Evolutionary conservation across 2,329 filamentous ascomycete genomes (phyloP).

Genomic region (Paraphaeosphaeria minitans): DNA sequence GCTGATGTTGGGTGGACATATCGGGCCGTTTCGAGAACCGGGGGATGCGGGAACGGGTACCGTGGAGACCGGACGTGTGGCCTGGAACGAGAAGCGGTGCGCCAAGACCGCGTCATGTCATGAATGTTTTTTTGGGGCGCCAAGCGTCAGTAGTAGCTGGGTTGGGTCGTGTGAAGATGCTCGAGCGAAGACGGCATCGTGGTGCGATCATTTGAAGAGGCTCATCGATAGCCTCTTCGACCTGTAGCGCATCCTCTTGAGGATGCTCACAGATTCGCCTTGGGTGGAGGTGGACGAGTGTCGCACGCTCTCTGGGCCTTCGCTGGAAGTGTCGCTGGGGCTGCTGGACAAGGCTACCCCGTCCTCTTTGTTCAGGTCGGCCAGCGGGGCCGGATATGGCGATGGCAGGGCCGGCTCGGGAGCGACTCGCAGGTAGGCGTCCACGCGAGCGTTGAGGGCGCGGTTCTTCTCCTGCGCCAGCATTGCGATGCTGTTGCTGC

Average conservation of each 20-base stretch:
- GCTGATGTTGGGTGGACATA: not conserved
- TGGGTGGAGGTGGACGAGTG: constrained; percentile 37
- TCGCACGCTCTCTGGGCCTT: constrained; percentile 35
- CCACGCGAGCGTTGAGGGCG: constrained; percentile 47
- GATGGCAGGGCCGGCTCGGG: constrained; percentile 28
- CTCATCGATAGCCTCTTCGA: constrained; percentile 44
- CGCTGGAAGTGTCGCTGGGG: constrained; percentile 44
- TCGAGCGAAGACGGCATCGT: not conserved
- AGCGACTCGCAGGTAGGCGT: constrained; percentile 45
- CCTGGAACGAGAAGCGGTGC: not conserved
- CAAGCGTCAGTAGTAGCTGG: not conserved
- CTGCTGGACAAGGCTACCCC: constrained; percentile 24
- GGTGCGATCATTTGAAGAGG: constrained; percentile 41
- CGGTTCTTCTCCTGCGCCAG: constrained; percentile 48
- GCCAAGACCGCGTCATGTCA: not conserved
- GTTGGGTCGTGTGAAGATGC: constrained; percentile 2
- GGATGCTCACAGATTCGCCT: constrained; percentile 37
- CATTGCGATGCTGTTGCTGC: constrained; percentile 43
- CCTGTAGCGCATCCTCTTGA: constrained; percentile 42
- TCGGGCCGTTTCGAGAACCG: constrained; percentile 3
- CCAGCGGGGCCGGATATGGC: constrained; percentile 31
- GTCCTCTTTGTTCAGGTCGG: constrained; percentile 39
- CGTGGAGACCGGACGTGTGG: not conserved
- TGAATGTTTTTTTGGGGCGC: not conserved
- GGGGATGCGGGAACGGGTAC: constrained; percentile 5